Conservation (phyloP, 2,329 filamentous ascomycete species). For the Diaporthe vaccinii region DNA sequence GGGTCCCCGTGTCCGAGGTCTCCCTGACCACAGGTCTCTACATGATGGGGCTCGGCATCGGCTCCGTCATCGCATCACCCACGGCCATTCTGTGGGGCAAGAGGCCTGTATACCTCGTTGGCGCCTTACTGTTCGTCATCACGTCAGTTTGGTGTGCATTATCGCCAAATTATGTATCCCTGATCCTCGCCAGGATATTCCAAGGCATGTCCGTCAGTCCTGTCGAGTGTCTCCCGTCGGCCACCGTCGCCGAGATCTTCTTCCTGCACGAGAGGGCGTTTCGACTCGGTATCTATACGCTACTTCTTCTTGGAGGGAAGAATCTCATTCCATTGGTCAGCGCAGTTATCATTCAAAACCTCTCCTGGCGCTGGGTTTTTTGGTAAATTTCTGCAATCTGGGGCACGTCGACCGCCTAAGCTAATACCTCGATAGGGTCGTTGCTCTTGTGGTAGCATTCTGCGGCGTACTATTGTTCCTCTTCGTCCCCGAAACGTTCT, state of each 20-base stretch:
- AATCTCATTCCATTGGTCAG: slow-evolving; percentile 90
- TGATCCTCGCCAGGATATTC: slow-evolving; percentile 86
- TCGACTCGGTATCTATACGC: slow-evolving; percentile 91
- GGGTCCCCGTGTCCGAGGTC: slow-evolving; percentile 78
- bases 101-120: slow-evolving; percentile 86
- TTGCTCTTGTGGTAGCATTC: slow-evolving; percentile 83
- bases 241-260: slow-evolving; percentile 96
- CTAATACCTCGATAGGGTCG: slow-evolving; percentile 69
- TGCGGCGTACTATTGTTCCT: slow-evolving; percentile 82
- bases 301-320: slow-evolving; percentile 90
- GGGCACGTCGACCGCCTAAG: too few species aligned
- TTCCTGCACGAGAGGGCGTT: slow-evolving; percentile 92
- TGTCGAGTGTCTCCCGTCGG: slow-evolving; percentile 92
- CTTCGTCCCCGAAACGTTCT: slow-evolving; percentile 95
- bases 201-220: slow-evolving; percentile 91
- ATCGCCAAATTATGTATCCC: slow-evolving; percentile 84
- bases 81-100: slow-evolving; percentile 94
- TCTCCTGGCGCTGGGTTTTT: slow-evolving; percentile 93
- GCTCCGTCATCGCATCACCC: slow-evolving; percentile 86
- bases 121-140: slow-evolving; percentile 81
- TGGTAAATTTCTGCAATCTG: slow-evolving; percentile 66
- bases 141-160: slow-evolving; percentile 87
- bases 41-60: slow-evolving; percentile 93
- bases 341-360: slow-evolving; percentile 82
- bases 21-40: slow-evolving; percentile 91